phyloP scores from a whole-genome alignment of 2,329 filamentous ascomycete species.

The Didymella glomerata region DNA sequence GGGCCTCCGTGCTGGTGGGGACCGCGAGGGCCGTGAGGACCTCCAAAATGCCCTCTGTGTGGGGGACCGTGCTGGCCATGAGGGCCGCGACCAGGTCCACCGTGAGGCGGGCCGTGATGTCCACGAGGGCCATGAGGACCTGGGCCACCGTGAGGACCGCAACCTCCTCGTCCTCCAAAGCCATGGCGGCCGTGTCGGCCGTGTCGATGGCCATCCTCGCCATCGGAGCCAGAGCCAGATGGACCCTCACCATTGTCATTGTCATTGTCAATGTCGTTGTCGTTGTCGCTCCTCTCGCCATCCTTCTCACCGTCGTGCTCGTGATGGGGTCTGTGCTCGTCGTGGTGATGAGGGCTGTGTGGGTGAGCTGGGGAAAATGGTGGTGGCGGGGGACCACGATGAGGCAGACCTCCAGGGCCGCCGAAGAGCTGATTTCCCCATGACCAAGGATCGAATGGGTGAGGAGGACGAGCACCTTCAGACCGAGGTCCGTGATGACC shows the following conservation, averaged over 20 bases:
- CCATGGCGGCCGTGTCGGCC: conserved; percentile 35
- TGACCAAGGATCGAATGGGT: conserved; percentile 44
- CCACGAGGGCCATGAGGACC: conserved; percentile 16
- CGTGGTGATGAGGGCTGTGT: conserved; percentile 24
- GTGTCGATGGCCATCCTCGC: conserved; percentile 31
- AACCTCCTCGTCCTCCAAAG: conserved; percentile 32
- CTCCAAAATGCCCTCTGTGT: conserved; percentile 19
- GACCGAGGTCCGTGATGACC: conserved; percentile 10
- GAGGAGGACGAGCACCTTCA: conserved; percentile 15
- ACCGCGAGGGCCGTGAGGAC: conserved; percentile 2
- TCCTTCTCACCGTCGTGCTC: conserved; percentile 29
- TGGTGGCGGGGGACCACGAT: conserved; percentile 42
- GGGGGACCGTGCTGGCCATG: conserved; percentile 30
- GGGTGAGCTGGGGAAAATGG: conserved; percentile 23
- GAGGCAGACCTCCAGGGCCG: conserved; percentile 36
- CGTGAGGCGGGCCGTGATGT: conserved; percentile 13
- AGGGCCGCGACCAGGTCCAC: conserved; percentile 12
- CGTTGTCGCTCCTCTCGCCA: conserved; percentile 27
- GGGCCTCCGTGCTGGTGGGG: conserved; percentile 26
- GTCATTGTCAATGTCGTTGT: conserved; percentile 31
- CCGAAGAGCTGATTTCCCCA: conserved; percentile 47
- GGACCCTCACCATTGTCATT: conserved; percentile 44
- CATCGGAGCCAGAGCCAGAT: conserved; percentile 41
- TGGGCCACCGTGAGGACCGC: conserved; percentile 28
- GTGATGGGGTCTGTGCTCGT: conserved; percentile 10